Conservation (phyloP, 257 asterid genomes). For the Primulina huaijiensis region DNA sequence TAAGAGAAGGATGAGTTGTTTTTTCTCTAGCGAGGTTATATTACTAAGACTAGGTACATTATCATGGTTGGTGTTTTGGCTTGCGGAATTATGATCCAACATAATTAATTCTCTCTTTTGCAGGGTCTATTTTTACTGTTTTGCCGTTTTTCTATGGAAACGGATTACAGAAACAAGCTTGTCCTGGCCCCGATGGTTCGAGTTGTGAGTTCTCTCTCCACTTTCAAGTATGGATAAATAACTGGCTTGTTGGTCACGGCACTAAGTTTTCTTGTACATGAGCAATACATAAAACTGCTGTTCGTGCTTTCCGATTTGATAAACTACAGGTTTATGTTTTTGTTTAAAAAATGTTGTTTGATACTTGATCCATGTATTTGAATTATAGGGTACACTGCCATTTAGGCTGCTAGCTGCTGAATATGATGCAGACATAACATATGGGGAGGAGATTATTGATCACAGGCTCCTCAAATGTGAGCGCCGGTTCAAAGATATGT, state of each 20-base stretch:
- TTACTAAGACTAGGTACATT: too few relatives aligned
- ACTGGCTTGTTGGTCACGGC: too few relatives aligned
- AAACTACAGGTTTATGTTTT: background rate
- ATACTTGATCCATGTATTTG: too few relatives aligned
- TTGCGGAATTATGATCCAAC: background rate
- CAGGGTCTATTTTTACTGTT: slow-evolving; percentile 13
- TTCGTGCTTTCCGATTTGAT: background rate
- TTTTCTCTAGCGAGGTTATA: too few relatives aligned
- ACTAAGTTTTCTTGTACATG: background rate
- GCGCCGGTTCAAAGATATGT: slow-evolving; percentile 63
- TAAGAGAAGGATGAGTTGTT: too few relatives aligned
- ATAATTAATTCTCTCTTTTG: background rate
- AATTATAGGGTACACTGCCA: slow-evolving; percentile 74
- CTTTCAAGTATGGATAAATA: too few relatives aligned
- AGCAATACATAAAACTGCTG: background rate
- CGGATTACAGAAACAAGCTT: slow-evolving; percentile 72
- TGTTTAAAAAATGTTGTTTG: too few relatives aligned
- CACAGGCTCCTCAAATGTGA: slow-evolving; percentile 88
- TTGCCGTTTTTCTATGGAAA: slow-evolving; percentile 28
- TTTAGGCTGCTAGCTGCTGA: slow-evolving; percentile 82
- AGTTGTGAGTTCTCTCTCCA: slow-evolving; percentile 49
- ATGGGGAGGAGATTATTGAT: slow-evolving; percentile 94
- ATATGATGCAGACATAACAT: slow-evolving; percentile 84
- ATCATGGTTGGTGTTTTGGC: too few relatives aligned
- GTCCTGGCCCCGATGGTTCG: slow-evolving; percentile 96